A percentile compares a stretch with the other conserved stretches of the same genome.
Conservation (phyloP, 495 filamentous ascomycete genomes). For the Penicillium soppii region DNA sequence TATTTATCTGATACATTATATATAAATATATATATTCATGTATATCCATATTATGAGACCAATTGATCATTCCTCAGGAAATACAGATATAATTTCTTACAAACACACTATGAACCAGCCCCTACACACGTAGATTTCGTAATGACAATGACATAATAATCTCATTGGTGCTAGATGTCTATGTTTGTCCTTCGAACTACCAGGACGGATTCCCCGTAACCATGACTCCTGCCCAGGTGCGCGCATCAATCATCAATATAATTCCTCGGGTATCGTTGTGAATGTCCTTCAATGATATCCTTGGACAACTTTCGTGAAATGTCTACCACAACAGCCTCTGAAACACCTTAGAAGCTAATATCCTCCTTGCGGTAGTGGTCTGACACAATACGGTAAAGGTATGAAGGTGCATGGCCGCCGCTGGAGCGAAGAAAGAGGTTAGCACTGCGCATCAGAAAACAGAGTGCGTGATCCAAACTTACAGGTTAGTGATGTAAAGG, state of each 20-base stretch:
- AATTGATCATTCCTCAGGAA: too few relatives aligned
- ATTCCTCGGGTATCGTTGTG: slow-evolving; percentile 28
- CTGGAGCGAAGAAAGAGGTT: slow-evolving; percentile 38
- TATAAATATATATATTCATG: too few relatives aligned
- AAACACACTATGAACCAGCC: too few relatives aligned
- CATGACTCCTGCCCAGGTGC: slow-evolving; percentile 17
- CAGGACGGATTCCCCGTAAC: not conserved
- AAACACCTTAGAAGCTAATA: slow-evolving; percentile 53
- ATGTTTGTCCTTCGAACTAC: not conserved
- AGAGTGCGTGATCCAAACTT: slow-evolving; percentile 37
- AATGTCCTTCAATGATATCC: slow-evolving; percentile 5
- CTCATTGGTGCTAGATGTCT: slow-evolving; percentile 7
- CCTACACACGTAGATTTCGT: too few relatives aligned
- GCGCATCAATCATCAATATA: slow-evolving; percentile 20
- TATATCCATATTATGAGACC: too few relatives aligned
- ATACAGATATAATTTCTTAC: too few relatives aligned
- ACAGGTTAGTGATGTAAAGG: slow-evolving; percentile 92
- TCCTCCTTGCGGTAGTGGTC: slow-evolving; percentile 88
- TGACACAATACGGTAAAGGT: slow-evolving; percentile 75
- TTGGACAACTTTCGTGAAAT: not conserved
- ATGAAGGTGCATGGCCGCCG: slow-evolving; percentile 77
- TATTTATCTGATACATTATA: too few relatives aligned
- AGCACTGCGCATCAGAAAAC: slow-evolving; percentile 8
- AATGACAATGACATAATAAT: not conserved
- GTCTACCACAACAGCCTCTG: slow-evolving; percentile 1